Conservation (phyloP, 192 early-diverging fungal species). For the Lobosporangium transversale region DNA sequence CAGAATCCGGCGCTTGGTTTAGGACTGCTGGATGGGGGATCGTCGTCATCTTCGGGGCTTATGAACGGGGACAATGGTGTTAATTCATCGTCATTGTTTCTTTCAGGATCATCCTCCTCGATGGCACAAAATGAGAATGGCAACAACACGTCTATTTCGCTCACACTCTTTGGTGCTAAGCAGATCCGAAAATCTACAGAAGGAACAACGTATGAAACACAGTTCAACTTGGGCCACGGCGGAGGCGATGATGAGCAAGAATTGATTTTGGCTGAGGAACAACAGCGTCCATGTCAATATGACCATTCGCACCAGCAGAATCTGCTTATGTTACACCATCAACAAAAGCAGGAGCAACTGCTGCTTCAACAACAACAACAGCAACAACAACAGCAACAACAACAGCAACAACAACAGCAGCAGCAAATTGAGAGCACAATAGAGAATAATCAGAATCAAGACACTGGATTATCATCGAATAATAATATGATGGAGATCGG, state of each 20-base stretch:
- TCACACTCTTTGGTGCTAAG: slow-evolving; percentile 50
- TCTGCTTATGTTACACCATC: slow-evolving; percentile 25
- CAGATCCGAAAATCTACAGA: slow-evolving; percentile 37
- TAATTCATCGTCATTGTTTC: not conserved
- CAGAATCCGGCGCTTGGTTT: slow-evolving; percentile 28
- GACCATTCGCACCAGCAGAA: slow-evolving; percentile 43
- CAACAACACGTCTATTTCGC: slow-evolving; percentile 43
- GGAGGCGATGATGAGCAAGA: slow-evolving; percentile 42
- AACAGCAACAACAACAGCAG: slow-evolving; percentile 10
- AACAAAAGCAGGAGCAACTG: slow-evolving; percentile 32
- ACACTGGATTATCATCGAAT: not conserved
- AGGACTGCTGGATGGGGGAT: slow-evolving; percentile 17
- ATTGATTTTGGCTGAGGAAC: slow-evolving; percentile 27
- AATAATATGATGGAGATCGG: slow-evolving; percentile 16
- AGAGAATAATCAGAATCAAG: not conserved
- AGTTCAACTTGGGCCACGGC: slow-evolving; percentile 43
- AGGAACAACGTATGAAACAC: slow-evolving; percentile 41
- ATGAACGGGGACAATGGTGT: slow-evolving; percentile 21
- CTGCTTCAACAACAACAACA: slow-evolving; percentile 19
- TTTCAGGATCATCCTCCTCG: slow-evolving; percentile 3
- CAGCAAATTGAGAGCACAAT: slow-evolving; percentile 7
- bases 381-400: not conserved
- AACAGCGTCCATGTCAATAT: slow-evolving; percentile 32
- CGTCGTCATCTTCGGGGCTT: slow-evolving; percentile 2
- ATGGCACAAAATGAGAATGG: slow-evolving; percentile 11